A percentile compares a stretch with the other conserved stretches of the same genome.
phyloP scores from a whole-genome alignment of 176 grass and related monocot genomes.

The Triticum turgidum region DNA sequence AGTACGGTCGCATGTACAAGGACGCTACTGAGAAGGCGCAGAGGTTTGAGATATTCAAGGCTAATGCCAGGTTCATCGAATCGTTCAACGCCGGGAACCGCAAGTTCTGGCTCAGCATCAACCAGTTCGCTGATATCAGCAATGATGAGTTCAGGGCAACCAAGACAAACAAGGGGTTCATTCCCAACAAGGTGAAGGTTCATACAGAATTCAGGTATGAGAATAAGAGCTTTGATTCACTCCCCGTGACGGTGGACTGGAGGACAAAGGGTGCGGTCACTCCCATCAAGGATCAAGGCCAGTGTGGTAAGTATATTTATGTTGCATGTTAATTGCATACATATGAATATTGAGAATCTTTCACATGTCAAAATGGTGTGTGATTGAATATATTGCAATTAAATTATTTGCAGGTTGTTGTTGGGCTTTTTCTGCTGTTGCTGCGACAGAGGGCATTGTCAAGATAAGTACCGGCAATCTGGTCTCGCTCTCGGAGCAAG shows the following conservation, averaged over 20 bases:
- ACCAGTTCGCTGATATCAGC: neutral
- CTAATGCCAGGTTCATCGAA: neutral
- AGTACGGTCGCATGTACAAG: neutral
- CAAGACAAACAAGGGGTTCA: neutral
- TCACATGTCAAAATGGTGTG: neutral
- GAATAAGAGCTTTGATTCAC: neutral
- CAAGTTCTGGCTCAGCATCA: neutral
- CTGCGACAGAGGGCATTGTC: slow-evolving; percentile 3
- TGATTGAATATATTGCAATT: no score
- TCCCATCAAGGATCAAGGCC: slow-evolving; percentile 8
- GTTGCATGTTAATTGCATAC: neutral
- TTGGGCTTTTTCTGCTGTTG: neutral
- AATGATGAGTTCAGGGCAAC: slow-evolving; percentile 1
- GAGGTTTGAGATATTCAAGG: neutral
- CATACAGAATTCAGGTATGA: neutral
- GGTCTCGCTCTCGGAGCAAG: neutral
- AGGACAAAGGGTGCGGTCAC: neutral
- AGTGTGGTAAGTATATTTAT: neutral
- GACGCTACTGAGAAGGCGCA: neutral
- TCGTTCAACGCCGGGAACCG: neutral
- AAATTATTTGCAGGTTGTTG: neutral
- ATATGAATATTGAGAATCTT: neutral
- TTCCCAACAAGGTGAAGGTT: neutral
- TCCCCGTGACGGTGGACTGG: neutral
- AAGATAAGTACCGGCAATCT: neutral